Evolutionary conservation across 257 asterid species (phyloP).

Genomic region (Haberlea rhodopensis): DNA sequence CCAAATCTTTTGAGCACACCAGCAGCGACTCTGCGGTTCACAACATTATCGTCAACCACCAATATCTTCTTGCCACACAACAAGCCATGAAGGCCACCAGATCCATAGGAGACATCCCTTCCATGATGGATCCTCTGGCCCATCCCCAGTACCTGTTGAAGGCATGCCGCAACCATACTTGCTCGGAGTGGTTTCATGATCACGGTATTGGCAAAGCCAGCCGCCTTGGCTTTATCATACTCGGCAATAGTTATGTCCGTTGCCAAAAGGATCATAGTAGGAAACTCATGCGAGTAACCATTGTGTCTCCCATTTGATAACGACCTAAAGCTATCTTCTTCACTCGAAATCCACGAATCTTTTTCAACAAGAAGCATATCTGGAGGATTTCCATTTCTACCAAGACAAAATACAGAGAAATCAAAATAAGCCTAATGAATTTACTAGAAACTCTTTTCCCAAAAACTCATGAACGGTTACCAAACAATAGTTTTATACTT

Average conservation of each 20-base stretch:
- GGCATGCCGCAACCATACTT: slow-evolving; percentile 86
- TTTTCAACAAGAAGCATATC: slow-evolving; percentile 78
- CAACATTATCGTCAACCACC: slow-evolving; percentile 87
- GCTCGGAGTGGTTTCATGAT: slow-evolving; percentile 87
- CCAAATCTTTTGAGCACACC: slow-evolving; percentile 87
- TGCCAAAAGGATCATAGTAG: slow-evolving; percentile 81
- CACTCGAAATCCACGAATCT: slow-evolving; percentile 64
- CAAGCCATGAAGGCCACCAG: slow-evolving; percentile 48
- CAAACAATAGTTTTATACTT: background rate
- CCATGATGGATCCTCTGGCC: slow-evolving; percentile 44
- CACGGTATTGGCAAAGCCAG: slow-evolving; percentile 75
- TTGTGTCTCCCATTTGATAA: slow-evolving; percentile 50
- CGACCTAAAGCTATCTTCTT: slow-evolving; percentile 40
- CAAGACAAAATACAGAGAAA: slow-evolving; percentile 14
- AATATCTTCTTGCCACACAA: slow-evolving; percentile 73
- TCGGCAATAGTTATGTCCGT: slow-evolving; percentile 53
- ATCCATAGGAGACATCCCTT: slow-evolving; percentile 34
- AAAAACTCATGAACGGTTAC: background rate
- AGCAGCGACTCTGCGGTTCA: slow-evolving; percentile 89
- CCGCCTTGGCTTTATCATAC: slow-evolving; percentile 62
- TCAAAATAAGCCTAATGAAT: background rate
- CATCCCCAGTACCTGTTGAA: slow-evolving; percentile 67
- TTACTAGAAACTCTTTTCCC: background rate
- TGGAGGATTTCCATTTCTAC: slow-evolving; percentile 53
- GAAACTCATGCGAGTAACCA: slow-evolving; percentile 45